These are phyloP conservation scores for Cardamine resedifolia DNA, from an alignment of 345 rosid species.

Conservation along the genomic window DNA sequence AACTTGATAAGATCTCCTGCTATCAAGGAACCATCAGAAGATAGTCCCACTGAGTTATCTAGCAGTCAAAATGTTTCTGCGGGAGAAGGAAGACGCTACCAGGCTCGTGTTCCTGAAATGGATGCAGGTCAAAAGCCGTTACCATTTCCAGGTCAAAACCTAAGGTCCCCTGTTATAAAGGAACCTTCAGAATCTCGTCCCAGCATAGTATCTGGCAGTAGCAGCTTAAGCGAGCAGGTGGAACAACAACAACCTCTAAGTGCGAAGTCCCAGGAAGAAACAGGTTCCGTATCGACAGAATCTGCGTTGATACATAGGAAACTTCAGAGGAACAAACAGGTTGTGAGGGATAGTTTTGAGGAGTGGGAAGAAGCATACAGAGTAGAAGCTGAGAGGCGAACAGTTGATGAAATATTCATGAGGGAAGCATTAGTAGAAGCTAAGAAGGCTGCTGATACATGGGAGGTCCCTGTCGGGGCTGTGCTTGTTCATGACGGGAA, in stretches of 20 bases:
- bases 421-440: slow-evolving; percentile 92
- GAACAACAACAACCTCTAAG: slow-evolving; percentile 44
- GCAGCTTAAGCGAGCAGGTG: slow-evolving; percentile 40
- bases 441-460: slow-evolving; percentile 85
- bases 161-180: slow-evolving; percentile 38
- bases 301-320: slow-evolving; percentile 58
- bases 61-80: slow-evolving; percentile 39
- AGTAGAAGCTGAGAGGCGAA: slow-evolving; percentile 66
- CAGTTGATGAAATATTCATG: slow-evolving; percentile 85
- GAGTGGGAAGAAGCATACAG: slow-evolving; percentile 96
- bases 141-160: slow-evolving; percentile 39
- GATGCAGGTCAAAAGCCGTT: slow-evolving; percentile 41
- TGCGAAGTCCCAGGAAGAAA: slow-evolving; percentile 43
- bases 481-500: slow-evolving; percentile 88
- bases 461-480: slow-evolving; percentile 99
- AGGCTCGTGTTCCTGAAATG: slow-evolving; percentile 37
- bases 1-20: slow-evolving; percentile 42
- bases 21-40: slow-evolving; percentile 34
- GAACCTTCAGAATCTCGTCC: slow-evolving; percentile 45
- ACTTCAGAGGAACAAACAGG: slow-evolving; percentile 72
- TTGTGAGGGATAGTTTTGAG: slow-evolving; percentile 72
- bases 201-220: slow-evolving; percentile 40
- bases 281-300: slow-evolving; percentile 40
- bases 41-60: slow-evolving; percentile 23
- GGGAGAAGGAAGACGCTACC: slow-evolving; percentile 24